Evolutionary conservation across 2,329 filamentous ascomycete species (phyloP), one percentile per base, ranked within the genome.

Genomic region (Exophiala mesophila): DNA sequence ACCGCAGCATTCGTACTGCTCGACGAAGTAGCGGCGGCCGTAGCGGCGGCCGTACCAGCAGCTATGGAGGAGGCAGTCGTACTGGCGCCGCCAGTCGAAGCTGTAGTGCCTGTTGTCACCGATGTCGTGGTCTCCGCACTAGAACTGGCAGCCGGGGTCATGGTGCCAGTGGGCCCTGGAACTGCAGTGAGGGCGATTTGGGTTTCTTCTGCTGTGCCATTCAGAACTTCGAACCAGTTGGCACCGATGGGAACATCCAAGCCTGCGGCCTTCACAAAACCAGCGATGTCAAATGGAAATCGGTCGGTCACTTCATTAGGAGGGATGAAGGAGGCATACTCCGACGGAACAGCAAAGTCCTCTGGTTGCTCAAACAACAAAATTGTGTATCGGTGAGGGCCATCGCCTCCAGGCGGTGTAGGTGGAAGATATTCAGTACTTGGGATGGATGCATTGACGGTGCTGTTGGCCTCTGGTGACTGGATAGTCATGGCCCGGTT

Each of bases 221-320:
- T 44, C 24, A 39, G 20, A 17, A 57, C 45, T 33, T 63, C 62
- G 28, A 69, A 63, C 47, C 59, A 69, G 45, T 65, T 67, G 5
- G 55, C 61, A 2, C 63, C 65, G 16, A 67, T 19, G 1, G 60
- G 57, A 2, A 44, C 36, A 6, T 34, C 44, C 8, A 68, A 36
- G 1, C 52, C 55, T 2, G 61, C 51, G 2, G 59, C 62, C 1
- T 44, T 33, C 3, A 61, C 49, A 47, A 69, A 68, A 19, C 52
- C 43, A 4, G 37, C 46, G 0, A 62, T 47, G 34, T 67, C 57
- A 43, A 68, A 68, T 7, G 57, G 55, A 0, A 60, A 45, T 3
- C 61, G 33, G 48, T 41, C 47, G 42, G 54, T 51, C 10, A 49
- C 52, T 2, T 54, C 47, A 5, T 42, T 20, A 3, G 63, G 56